Conservation (phyloP, 1,284 basidiomycete species). For the Mycena citricolor region DNA sequence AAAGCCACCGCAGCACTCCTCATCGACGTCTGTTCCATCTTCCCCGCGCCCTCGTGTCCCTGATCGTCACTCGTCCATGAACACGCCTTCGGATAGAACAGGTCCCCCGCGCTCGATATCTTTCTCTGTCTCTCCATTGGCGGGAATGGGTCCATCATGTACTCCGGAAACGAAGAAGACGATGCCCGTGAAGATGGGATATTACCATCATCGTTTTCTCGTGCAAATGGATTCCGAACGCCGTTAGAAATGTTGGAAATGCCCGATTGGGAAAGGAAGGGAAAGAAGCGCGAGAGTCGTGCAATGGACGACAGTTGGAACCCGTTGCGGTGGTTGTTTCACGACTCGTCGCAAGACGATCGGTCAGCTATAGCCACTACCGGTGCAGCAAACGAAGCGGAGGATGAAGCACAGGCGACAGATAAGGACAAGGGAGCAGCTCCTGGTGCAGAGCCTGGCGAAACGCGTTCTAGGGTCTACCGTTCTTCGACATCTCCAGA, state of each 20-base stretch:
- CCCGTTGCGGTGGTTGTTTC: slow-evolving; percentile 55
- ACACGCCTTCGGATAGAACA: slow-evolving; percentile 66
- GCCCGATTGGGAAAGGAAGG: slow-evolving; percentile 49
- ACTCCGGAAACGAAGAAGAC: slow-evolving; percentile 31
- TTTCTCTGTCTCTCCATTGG: slow-evolving; percentile 44
- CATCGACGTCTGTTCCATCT: slow-evolving; percentile 2
- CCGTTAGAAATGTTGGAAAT: slow-evolving; percentile 42
- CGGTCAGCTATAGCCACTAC: slow-evolving; percentile 33
- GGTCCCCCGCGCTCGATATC: slow-evolving; percentile 73
- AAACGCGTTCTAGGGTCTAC: slow-evolving; percentile 9
- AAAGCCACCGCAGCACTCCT: neutral
- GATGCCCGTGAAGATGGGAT: slow-evolving; percentile 31
- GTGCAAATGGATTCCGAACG: slow-evolving; percentile 26
- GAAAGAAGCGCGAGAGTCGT: slow-evolving; percentile 53
- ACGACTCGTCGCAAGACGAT: slow-evolving; percentile 54
- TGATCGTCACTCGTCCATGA: slow-evolving; percentile 31
- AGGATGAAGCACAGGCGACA: slow-evolving; percentile 15
- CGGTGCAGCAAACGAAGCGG: slow-evolving; percentile 25
- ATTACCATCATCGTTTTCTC: slow-evolving; percentile 11
- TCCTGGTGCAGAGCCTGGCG: slow-evolving; percentile 14
- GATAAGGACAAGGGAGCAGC: slow-evolving; percentile 17
- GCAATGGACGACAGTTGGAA: slow-evolving; percentile 49
- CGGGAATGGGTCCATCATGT: slow-evolving; percentile 31
- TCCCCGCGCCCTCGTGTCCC: slow-evolving; percentile 16
- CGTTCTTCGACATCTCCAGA: slow-evolving; percentile 47